Evolutionary conservation across 2,329 filamentous ascomycete species (phyloP), one percentile per base, ranked within the genome.

Genomic region (Hypoxylon sp.): DNA sequence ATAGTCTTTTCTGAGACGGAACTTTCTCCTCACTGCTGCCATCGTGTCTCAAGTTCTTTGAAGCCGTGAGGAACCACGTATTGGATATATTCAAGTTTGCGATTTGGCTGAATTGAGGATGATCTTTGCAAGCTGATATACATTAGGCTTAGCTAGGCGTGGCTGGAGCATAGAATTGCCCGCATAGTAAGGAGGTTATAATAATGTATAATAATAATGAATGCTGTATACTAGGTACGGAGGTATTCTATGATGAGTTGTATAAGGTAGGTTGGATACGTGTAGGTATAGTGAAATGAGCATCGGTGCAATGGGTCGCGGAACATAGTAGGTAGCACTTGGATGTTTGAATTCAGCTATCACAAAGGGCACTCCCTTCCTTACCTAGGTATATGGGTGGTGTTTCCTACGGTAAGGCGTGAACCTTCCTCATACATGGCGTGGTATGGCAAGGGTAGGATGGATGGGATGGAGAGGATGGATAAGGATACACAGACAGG

Each of bases 1-100:
- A 56, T 35, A 35, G 40, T 50, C 27, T 66, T 46, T 59, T 40
- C 46, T 40, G 63, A 66, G 57, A 68, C 56, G 25, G 30, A 37
- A 14, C 27, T 51, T 51, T 25, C 44, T 51, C 35, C 25, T 59
- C 20, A 33, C 27, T 37, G 20, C 46, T 27, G 54, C 42, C 22
- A 20, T 65, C 37, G 35, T 57, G 66, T 53, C 58, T 62, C 37
- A 53, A 30, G 53, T 56, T 13, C n/a, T 51, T 33, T 14, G 14
- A 58, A 37, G 46, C 33, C 31, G 14, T 51, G 49, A 66, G 37
- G 55, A 53, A 27, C 11, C 25, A 44, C 31, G 33, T 31, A 44
- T 44, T n/a, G 31, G 44, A 40, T 27, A 30, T 49, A 37, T 48
- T 42, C 33, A 65, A n/a, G 14, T 35, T 61, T 56, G 49, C 5